These are phyloP conservation scores for Phytophthora foliorum DNA, from an alignment of 352 stramenopile genomes.

Conservation along the genomic window DNA sequence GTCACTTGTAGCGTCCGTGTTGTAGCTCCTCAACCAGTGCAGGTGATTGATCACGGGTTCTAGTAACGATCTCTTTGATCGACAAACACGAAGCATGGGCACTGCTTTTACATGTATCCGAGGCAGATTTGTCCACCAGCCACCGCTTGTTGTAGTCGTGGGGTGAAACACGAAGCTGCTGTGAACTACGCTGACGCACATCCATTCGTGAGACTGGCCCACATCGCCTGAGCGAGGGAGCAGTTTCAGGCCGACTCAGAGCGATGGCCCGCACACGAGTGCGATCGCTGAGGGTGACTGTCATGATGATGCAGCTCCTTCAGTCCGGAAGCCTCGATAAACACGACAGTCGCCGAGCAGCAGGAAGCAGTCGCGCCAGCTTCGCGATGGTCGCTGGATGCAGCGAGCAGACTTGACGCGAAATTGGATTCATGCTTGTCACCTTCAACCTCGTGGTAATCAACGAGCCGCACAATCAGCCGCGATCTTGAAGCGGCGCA, in stretches of 20 bases:
- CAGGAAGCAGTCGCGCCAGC: constrained; percentile 3
- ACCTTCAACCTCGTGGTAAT: constrained; percentile 4
- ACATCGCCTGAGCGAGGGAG: constrained; percentile 6
- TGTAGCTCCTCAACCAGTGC: too few species aligned
- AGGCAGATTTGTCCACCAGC: constrained; percentile 3
- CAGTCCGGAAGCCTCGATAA: not conserved
- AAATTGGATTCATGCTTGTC: not conserved
- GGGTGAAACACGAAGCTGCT: too few species aligned
- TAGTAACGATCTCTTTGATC: constrained; percentile 2
- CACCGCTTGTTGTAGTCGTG: constrained; percentile 1
- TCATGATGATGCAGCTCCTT: not conserved
- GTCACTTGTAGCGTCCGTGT: too few species aligned
- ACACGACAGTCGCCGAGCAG: not conserved
- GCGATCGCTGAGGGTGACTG: not conserved
- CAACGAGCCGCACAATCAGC: not conserved
- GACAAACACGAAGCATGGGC: constrained; percentile 1
- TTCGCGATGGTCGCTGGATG: not conserved
- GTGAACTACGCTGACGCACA: too few species aligned
- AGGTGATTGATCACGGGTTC: too few species aligned
- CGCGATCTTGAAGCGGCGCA: constrained; percentile 27
- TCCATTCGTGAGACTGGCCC: too few species aligned
- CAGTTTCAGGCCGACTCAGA: constrained; percentile 2
- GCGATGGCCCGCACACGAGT: too few species aligned
- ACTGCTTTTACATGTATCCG: constrained; percentile 30
- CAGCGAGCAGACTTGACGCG: not conserved